Evolutionary conservation across 1,284 basidiomycete genomes (phyloP).

Genomic region (Fomitiporia mediterranea): DNA sequence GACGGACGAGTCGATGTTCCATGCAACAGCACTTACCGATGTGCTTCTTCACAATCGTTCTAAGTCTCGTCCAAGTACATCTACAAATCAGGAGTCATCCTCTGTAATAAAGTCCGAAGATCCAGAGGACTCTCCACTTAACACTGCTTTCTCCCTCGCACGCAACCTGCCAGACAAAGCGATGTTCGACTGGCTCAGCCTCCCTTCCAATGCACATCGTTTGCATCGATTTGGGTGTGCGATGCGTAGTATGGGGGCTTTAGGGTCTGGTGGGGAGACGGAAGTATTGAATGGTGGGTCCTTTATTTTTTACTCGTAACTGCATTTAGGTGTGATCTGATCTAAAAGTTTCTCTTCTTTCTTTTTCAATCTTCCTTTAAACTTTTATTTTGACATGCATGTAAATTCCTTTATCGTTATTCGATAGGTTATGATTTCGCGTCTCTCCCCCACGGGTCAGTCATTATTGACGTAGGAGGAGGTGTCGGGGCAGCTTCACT

Average conservation of each 20-base stretch:
- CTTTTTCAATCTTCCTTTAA: not conserved
- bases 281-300: conserved; percentile 11
- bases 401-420: no score
- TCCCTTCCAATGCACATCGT: conserved; percentile 29
- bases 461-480: conserved; percentile 26
- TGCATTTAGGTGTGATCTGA: no score
- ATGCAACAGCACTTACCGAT: conserved; percentile 29
- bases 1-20: conserved; percentile 24
- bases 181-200: conserved; percentile 15
- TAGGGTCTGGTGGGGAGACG: conserved; percentile 4
- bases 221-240: conserved; percentile 31
- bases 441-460: conserved; percentile 8
- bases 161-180: not conserved
- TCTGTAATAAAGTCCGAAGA: not conserved
- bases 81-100: not conserved
- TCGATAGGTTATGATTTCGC: conserved; percentile 22
- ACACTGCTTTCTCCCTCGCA: not conserved
- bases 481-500: conserved; percentile 22
- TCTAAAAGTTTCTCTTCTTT: no score
- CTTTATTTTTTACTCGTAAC: no score
- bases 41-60: not conserved
- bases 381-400: no score
- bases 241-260: conserved; percentile 31
- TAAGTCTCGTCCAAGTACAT: not conserved
- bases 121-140: not conserved